Base-by-base conservation (phyloP, 352 stramenopile species). In the Elongisporangium senticosum region DNA sequence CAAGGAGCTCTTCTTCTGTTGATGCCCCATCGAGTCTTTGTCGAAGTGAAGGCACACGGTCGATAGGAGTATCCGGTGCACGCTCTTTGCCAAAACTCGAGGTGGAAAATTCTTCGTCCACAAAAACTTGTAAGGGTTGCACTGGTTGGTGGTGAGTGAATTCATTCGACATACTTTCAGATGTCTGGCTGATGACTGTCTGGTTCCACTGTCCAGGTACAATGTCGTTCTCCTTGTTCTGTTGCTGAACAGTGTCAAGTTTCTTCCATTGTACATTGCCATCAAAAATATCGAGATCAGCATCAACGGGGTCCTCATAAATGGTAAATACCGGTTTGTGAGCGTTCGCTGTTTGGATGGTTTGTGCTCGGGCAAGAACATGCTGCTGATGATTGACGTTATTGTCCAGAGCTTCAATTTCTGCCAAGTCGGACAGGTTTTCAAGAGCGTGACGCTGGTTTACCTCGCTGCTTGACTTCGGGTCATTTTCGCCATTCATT, bases 291-390 rank as follows among this genome's bases (percentile, higher is more conserved):
- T 92, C 82, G 48, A 79, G 63, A 58, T 84, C 68, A 22, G 64
- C 64, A 20, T 64, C 71, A 60, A 58, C 58, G 70, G 76, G 78
- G 60, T 92, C 82, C 68, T 92, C 79, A 59, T 90, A 92, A 52
- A 92, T 71, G 55, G 65, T 75, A 87, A 92, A 92, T 86, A 89
- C 82, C 78, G 82, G 82, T 63, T 92, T 92, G 68, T 90, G 74
- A 17, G 76, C 72, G 61, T 88, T 89, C 8, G 66, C 66, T 62
- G 72, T 74, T 53, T 85, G 76, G 50, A 86, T 72, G 39, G 74
- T 76, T 57, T 92, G 65, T 20, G 70, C 70, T 33, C 83, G 74
- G 28, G 65, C 63, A 52, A 75, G 80, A 20, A 78, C 71, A 62
- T 87, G 78, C 54, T 79, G 82, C n/a, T 87, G 77, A 55, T 86